Evolutionary conservation across 352 stramenopile species (phyloP).

Genomic region (Phytophthora boehmeriae): DNA sequence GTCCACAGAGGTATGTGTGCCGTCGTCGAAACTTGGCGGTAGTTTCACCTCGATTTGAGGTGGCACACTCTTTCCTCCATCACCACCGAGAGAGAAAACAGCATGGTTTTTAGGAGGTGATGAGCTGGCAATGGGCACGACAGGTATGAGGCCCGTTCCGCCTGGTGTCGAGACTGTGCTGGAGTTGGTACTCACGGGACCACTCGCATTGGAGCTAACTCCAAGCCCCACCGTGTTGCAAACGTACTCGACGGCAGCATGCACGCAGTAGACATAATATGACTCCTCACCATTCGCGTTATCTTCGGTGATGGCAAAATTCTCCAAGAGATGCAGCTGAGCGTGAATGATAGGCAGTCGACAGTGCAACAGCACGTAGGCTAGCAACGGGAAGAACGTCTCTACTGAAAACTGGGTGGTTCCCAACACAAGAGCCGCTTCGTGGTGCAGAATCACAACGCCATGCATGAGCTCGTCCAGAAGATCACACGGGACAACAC

Average conservation of each 20-base stretch:
- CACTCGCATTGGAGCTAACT: conserved; percentile 2
- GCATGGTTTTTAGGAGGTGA: conserved; percentile 18
- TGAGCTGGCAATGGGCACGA: conserved; percentile 25
- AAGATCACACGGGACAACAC: conserved; percentile 82
- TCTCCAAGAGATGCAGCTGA: conserved; percentile 83
- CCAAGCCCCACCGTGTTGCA: conserved; percentile 69
- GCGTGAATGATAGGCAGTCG: conserved; percentile 74
- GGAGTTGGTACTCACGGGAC: conserved; percentile 17
- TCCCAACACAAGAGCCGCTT: conserved; percentile 85
- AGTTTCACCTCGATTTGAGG: conserved; percentile 23
- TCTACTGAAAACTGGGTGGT: conserved; percentile 89
- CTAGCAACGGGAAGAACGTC: conserved; percentile 86
- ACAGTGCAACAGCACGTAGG: conserved; percentile 82
- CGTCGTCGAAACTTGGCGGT: background rate
- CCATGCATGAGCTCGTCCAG: conserved; percentile 87
- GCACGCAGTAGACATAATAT: conserved; percentile 91
- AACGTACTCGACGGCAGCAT: conserved; percentile 83
- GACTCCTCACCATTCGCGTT: conserved; percentile 87
- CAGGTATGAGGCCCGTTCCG: conserved; percentile 13
- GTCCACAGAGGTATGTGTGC: background rate
- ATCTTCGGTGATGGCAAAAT: conserved; percentile 78
- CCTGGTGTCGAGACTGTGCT: conserved; percentile 32
- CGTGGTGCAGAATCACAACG: conserved; percentile 82
- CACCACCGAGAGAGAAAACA: conserved; percentile 21
- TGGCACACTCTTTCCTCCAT: conserved; percentile 8